These are phyloP conservation scores for Eucalyptus marginata DNA, from an alignment of 345 rosid genomes.

Conservation along the genomic window DNA sequence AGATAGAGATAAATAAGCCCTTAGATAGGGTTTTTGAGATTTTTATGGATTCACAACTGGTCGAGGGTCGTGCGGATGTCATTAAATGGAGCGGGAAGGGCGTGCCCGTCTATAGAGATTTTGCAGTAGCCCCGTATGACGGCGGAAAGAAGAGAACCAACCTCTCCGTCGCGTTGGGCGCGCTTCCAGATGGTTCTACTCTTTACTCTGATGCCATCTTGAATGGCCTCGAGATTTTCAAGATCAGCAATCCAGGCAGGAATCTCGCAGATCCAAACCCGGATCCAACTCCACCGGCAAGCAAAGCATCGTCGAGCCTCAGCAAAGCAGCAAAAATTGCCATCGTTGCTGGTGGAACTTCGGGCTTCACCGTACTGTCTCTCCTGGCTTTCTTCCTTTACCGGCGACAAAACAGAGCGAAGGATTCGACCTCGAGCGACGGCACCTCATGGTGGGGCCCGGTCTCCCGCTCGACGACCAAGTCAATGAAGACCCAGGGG, in stretches of 20 bases:
- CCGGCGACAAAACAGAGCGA: background rate
- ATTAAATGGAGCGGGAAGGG: conserved; percentile 1
- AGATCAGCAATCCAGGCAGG: background rate
- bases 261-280: conserved; percentile 21
- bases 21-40: conserved; percentile 4
- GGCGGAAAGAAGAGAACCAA: background rate
- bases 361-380: background rate
- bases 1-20: background rate
- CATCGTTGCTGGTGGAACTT: background rate
- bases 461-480: background rate
- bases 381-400: background rate
- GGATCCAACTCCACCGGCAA: background rate
- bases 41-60: conserved; percentile 2
- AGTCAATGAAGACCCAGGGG: background rate
- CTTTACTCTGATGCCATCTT: conserved; percentile 10
- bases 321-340: background rate
- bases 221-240: conserved; percentile 36
- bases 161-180: conserved; percentile 10
- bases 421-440: background rate
- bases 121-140: background rate
- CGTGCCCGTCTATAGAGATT: conserved; percentile 12
- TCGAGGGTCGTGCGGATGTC: conserved; percentile 8
- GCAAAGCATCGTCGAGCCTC: background rate
- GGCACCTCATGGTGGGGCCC: background rate
- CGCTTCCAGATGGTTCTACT: background rate